Evolutionary conservation across 352 stramenopile genomes (phyloP).

Genomic region (Aphanomyces invadans): DNA sequence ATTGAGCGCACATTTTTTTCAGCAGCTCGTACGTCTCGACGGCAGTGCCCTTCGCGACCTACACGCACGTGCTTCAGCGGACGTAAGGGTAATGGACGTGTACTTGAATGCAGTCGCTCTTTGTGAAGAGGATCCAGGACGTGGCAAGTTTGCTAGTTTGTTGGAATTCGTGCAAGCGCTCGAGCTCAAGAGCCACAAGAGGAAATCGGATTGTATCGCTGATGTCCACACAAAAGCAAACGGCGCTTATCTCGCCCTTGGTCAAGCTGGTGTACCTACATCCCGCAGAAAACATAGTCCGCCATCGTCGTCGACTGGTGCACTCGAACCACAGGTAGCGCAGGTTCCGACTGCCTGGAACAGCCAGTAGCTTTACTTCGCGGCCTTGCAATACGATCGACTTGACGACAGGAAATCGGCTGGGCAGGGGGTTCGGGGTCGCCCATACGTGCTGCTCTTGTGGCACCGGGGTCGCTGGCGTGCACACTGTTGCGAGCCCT

Average conservation of each 20-base stretch:
- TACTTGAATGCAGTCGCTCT: not conserved
- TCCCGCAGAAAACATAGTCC: not conserved
- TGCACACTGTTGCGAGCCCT: not conserved
- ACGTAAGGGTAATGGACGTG: not conserved
- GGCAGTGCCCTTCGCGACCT: not conserved
- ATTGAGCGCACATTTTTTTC: not conserved
- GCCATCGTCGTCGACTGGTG: no score
- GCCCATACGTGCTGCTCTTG: not conserved
- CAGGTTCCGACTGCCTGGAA: not conserved
- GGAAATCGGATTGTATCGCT: not conserved
- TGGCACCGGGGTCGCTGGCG: not conserved
- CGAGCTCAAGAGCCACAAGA: not conserved
- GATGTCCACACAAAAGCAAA: constrained; percentile 9
- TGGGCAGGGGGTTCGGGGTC: not conserved
- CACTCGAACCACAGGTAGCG: constrained; percentile 3
- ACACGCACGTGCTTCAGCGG: not conserved
- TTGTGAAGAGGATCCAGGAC: not conserved
- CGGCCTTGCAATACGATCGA: not conserved
- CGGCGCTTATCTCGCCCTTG: not conserved
- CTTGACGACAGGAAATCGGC: not conserved
- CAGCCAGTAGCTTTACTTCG: not conserved
- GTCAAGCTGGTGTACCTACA: constrained; percentile 2
- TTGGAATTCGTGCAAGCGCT: constrained; percentile 13
- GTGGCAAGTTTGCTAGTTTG: not conserved
- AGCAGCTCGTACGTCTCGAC: not conserved